Evolutionary conservation across 2,329 filamentous ascomycete species (phyloP), one percentile per base, ranked within the genome.

Genomic region (Ceratocystis huliohia): DNA sequence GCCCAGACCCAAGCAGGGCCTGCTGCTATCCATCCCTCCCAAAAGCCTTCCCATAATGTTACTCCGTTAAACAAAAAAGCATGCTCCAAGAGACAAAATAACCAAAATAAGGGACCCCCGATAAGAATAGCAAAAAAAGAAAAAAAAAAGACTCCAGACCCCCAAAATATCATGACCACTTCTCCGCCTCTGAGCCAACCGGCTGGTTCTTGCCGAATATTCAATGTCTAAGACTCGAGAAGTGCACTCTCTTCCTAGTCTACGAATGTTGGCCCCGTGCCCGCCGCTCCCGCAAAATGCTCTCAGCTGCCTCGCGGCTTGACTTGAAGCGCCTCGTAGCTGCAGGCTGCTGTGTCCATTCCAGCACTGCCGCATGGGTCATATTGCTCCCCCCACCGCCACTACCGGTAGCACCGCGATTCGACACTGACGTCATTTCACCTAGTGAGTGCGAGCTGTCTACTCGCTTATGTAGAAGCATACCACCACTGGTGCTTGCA

Each of bases 281-380:
- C 30, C 62, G 59, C 41, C 67, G 61, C 45, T 68, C 67, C 17
- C 64, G 50, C 61, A 68, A 46, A 25, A 68, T 68, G 57, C 66
- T 68, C 50, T 68, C 66, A 17, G 66, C 66, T 15, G 66, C 64
- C 25, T 68, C 67, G n/a, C 67, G 61, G 7, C 62, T 62, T 13
- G 64, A 64, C 61, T 66, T 68, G 57, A 64, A 66, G 30, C 64
- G 63, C 22, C 67, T 45, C n/a, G 62, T 68, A 15, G 64, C 67
- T 25, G 61, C 63, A 37, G 66, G 66, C 46, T 67, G 66, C 53
- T 67, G 66, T 10, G 66, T 53, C 66, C 66, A 67, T 25, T 67
- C 66, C 13, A 67, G 45, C n/a, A 67, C 66, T 10, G 62, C 63
- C 7, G 66, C 66, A 48, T 67, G 66, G 3, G 62, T 50, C 66